Evolutionary conservation across 169 alveolate genomes (phyloP).

Genomic region (Plasmodium inui): DNA sequence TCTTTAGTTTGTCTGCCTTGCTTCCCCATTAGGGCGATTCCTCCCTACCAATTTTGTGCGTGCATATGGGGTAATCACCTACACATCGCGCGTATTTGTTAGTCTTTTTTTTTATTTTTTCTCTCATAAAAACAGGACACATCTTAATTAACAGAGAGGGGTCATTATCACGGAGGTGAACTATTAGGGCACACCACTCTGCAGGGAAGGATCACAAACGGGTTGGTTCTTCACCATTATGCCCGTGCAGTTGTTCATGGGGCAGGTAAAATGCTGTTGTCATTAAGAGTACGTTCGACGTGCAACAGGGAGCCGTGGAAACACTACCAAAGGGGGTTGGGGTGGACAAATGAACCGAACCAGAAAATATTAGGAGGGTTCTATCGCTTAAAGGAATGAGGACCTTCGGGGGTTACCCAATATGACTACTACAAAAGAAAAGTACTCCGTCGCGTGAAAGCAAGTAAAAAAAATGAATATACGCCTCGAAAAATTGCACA

Average conservation of each 20-base stretch:
- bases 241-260: background rate
- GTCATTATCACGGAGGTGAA: background rate
- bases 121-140: background rate
- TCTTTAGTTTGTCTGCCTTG: background rate
- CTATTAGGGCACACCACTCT: background rate
- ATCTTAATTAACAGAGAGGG: background rate
- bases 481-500: background rate
- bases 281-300: background rate
- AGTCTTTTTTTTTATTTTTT: background rate
- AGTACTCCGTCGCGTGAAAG: background rate
- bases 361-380: background rate
- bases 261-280: background rate
- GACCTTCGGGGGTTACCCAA: background rate
- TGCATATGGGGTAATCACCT: background rate
- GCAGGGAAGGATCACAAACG: background rate
- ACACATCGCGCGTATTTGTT: conserved; percentile 5
- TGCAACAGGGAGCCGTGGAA: background rate
- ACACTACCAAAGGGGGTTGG: background rate
- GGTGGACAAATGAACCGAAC: background rate
- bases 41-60: background rate
- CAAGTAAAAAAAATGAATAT: background rate
- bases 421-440: background rate
- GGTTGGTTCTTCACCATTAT: background rate
- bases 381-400: background rate
- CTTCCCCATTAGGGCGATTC: background rate